Evolutionary conservation across 257 asterid genomes (phyloP).

Genomic region (Mentha longifolia): DNA sequence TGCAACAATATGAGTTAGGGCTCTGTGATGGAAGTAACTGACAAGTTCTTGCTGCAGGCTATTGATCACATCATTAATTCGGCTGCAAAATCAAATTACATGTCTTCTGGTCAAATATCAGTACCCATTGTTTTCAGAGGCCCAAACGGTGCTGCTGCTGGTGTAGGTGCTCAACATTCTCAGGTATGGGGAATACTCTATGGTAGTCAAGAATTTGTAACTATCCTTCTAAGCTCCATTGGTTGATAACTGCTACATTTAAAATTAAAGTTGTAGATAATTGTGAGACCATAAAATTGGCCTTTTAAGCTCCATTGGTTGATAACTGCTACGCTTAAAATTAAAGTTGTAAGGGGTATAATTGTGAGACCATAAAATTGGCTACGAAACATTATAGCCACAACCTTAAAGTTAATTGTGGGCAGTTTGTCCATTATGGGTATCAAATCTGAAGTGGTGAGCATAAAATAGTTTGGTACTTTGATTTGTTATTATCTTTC

Average conservation of each 20-base stretch:
- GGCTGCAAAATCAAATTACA: slow-evolving; percentile 83
- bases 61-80: slow-evolving; percentile 84
- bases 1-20: neutral
- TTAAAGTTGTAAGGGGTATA: neutral
- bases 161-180: slow-evolving; percentile 88
- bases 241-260: slow-evolving; percentile 9
- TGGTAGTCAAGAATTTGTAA: neutral
- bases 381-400: neutral
- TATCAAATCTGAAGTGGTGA: neutral
- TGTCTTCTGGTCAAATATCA: slow-evolving; percentile 78
- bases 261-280: neutral
- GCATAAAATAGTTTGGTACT: neutral
- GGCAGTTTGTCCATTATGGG: neutral
- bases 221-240: slow-evolving; percentile 13
- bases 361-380: neutral
- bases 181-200: slow-evolving; percentile 51
- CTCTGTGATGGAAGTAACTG: slow-evolving; percentile 23
- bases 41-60: slow-evolving; percentile 52
- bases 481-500: neutral
- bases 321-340: slow-evolving; percentile 7
- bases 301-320: slow-evolving; percentile 11
- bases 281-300: neutral
- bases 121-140: slow-evolving; percentile 88
- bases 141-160: slow-evolving; percentile 95
- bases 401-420: slow-evolving; percentile 6